phyloP scores from a whole-genome alignment of 345 rosid species.

The Acer negundo region DNA sequence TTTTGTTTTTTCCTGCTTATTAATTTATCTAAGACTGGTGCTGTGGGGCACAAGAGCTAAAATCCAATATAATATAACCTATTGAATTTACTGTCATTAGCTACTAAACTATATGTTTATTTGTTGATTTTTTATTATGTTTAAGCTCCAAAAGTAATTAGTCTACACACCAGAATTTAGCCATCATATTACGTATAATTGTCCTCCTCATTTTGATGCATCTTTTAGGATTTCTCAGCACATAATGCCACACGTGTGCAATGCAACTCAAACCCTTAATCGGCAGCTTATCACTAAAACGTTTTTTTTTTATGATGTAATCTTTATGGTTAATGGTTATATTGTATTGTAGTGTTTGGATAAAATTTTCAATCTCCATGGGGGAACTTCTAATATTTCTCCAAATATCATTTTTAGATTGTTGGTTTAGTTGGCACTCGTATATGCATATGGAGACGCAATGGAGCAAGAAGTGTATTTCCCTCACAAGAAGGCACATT shows the following conservation, averaged over 20 bases:
- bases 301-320: background rate
- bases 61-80: background rate
- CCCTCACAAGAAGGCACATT: constrained; percentile 74
- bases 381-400: background rate
- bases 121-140: background rate
- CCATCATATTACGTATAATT: too few relatives aligned
- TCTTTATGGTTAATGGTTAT: background rate
- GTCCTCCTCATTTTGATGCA: too few relatives aligned
- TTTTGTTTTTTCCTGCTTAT: background rate
- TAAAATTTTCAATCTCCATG: background rate
- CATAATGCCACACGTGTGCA: too few relatives aligned
- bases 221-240: too few relatives aligned
- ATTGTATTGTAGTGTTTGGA: background rate
- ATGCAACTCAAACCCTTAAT: background rate
- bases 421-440: constrained; percentile 87
- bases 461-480: constrained; percentile 69
- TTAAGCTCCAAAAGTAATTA: background rate
- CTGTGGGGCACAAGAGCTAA: background rate
- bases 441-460: constrained; percentile 85
- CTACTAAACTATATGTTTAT: background rate
- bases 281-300: background rate
- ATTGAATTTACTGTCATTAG: background rate
- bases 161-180: background rate
- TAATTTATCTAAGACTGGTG: background rate
- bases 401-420: constrained; percentile 46